Base-by-base conservation (phyloP, 306 rosid genomes). In the Ammopiptanthus mongolicus region DNA sequence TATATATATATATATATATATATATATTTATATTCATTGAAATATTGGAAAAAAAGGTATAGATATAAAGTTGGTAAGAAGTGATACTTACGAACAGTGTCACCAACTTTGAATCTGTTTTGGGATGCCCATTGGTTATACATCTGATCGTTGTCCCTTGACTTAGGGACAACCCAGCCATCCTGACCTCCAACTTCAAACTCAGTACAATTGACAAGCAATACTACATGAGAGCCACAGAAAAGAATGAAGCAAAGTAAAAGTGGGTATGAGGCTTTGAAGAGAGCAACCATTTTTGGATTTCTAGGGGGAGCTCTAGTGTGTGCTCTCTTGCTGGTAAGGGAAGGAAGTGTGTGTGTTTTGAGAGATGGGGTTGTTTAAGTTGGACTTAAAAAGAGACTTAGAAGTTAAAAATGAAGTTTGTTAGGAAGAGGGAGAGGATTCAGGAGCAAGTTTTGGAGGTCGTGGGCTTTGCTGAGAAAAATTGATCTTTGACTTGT, bases 91-190 rank as follows among this genome's bases (percentile, higher is more conserved):
- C 98, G 71, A 31, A 94, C 48, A 41, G 88, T 83, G 81, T 94
- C 98, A 9, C 77, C 36, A 8, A 91, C 78, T 25, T 62, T 78
- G 87, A 94, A 91, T 80, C 98, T 79, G 77, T 87, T 87, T 1
- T 61, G 62, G 7, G 97, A 90, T 1, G 97, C 98, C 97, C 98
- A 94, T 1, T 84, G 74, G 71, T 88, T 87, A 81, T 84, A 94
- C 50, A 62, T 37, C 3, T 81, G 73, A 28, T 55, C 42, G 9
- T 74, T 71, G 4, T 81, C 78, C 46, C 73, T 84, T 15, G 90
- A 78, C 12, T 65, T 82, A 2, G 97, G 97, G 25, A 87, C 70
- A 53, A 58, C 65, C 98, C 98, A 91, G 29, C 93, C 97, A 71
- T 23, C 42, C 0, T 50, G 19, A 6, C 80, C 96, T 1, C 93